Base-by-base conservation (phyloP, 345 rosid genomes). In the Tarenaya hassleriana region DNA sequence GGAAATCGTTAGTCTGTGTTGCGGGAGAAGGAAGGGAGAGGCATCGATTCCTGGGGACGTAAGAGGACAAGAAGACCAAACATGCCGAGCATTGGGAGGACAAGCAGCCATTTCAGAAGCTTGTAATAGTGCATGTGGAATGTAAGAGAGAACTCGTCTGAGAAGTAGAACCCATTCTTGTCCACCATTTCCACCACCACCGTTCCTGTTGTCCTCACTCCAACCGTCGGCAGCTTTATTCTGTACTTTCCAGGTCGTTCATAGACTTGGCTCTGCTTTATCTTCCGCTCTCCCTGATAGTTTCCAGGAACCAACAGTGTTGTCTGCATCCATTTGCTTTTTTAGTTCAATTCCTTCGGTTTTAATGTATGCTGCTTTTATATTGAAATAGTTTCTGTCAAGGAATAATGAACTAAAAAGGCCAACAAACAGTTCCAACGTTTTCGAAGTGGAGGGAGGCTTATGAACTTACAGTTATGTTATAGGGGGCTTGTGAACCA, bases 71-170 rank as follows among this genome's bases (percentile, higher is more conserved):
- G 88, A 40, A 94, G 73, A 49, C 76, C 80, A 39, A 94, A 84
- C 99, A 94, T 86, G 13, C 92, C 97, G 7, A 94, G 86, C 97
- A 88, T 94, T 8, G 99, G 99, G 44, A 88, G 81, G 53, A 94
- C 89, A 10, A 94, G 85, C 34, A 88, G 89, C 97, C 99, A 94
- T 73, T 94, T 94, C 24, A 88, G 88, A 43, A 94, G 81, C 74
- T 79, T 94, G 63, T 94, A 86, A 74, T 88, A 94, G 69, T 88
- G 71, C 97, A 94, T 84, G 50, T 94, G 99, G 80, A 94, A 94
- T 16, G 99, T 94, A 34, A 94, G 73, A 32, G 97, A 86, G 77
- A 94, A 94, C 31, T 88, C 96, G 32, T 94, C 99, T 15, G 95
- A 80, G 91, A 88, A 94, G 65, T 86, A 72, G 49, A 94, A 58